phyloP scores from a whole-genome alignment of 129 eudicot species.

The Flaveria bidentis region DNA sequence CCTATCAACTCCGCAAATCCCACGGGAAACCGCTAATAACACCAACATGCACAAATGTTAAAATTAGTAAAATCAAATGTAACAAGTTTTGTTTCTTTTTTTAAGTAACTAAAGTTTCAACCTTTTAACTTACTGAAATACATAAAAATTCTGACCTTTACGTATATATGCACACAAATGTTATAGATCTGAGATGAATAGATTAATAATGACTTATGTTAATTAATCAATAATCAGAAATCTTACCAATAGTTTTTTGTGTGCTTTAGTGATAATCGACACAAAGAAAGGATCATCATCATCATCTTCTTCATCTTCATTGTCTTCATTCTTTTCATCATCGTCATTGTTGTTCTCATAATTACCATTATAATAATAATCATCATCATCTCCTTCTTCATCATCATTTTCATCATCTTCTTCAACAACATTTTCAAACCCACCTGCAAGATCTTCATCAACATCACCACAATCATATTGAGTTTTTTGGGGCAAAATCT shows the following conservation, averaged over 20 bases:
- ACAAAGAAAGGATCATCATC: not conserved
- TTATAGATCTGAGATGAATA: too few species aligned
- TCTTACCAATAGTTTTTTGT: not conserved
- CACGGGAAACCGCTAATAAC: slow-evolving; percentile 12
- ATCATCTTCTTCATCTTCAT: not conserved
- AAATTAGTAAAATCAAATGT: not conserved
- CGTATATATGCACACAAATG: not conserved
- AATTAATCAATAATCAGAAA: not conserved
- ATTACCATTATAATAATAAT: too few species aligned
- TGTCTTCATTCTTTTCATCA: slow-evolving; percentile 1
- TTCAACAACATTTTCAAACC: too few species aligned
- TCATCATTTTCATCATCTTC: too few species aligned
- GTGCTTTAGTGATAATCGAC: not conserved
- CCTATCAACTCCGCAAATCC: slow-evolving; percentile 22
- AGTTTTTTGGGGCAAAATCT: not conserved
- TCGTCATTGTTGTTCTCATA: not conserved
- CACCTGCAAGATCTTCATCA: not conserved
- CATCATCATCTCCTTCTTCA: too few species aligned
- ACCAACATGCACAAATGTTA: not conserved
- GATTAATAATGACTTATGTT: too few species aligned
- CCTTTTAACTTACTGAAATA: too few species aligned
- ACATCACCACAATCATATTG: not conserved
- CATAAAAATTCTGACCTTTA: too few species aligned
- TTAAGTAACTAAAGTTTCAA: too few species aligned
- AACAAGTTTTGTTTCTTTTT: too few species aligned